Percentiles rank a stretch among this genome's conserved stretches.
These are phyloP conservation scores for Kodamaea alishanica DNA, from an alignment of 1,139 yeast genomes.

Conservation along the genomic window DNA sequence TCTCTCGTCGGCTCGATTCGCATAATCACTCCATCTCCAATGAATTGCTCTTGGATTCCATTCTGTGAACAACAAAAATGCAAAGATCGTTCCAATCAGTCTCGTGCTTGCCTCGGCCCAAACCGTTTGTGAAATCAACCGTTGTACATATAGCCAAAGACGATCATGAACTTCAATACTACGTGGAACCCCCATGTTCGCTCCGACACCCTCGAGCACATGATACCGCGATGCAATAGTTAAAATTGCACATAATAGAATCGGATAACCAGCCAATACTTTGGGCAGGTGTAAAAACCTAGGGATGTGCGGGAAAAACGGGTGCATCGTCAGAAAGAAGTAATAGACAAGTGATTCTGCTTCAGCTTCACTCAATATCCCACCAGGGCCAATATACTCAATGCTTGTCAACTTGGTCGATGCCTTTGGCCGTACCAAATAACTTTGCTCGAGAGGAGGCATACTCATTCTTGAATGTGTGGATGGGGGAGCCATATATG, in stretches of 20 bases:
- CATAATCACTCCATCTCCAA: slow-evolving; percentile 85
- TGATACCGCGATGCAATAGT: slow-evolving; percentile 79
- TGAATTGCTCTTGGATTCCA: slow-evolving; percentile 96
- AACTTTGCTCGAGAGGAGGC: slow-evolving; percentile 48
- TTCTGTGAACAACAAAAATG: slow-evolving; percentile 83
- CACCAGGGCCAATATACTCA: slow-evolving; percentile 56
- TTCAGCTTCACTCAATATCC: slow-evolving; percentile 63
- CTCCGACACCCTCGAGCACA: slow-evolving; percentile 39
- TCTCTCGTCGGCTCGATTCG: slow-evolving; percentile 52
- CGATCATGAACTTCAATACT: slow-evolving; percentile 69
- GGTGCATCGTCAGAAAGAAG: slow-evolving; percentile 79
- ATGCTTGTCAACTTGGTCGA: slow-evolving; percentile 52
- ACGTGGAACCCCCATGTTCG: slow-evolving; percentile 34
- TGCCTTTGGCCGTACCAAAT: slow-evolving; percentile 52
- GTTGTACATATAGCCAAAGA: slow-evolving; percentile 80
- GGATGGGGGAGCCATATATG: slow-evolving; percentile 11
- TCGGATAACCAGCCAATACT: slow-evolving; percentile 72
- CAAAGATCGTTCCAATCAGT: slow-evolving; percentile 80
- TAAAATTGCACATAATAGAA: slow-evolving; percentile 72
- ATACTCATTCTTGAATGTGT: slow-evolving; percentile 22
- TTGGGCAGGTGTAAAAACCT: slow-evolving; percentile 63
- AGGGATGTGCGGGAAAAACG: slow-evolving; percentile 86
- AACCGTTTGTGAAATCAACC: slow-evolving; percentile 77
- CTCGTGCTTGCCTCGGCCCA: slow-evolving; percentile 95
- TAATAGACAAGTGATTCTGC: slow-evolving; percentile 60